Conservation (phyloP, 2,329 filamentous ascomycete genomes). For the Lachnellula willkommii region DNA sequence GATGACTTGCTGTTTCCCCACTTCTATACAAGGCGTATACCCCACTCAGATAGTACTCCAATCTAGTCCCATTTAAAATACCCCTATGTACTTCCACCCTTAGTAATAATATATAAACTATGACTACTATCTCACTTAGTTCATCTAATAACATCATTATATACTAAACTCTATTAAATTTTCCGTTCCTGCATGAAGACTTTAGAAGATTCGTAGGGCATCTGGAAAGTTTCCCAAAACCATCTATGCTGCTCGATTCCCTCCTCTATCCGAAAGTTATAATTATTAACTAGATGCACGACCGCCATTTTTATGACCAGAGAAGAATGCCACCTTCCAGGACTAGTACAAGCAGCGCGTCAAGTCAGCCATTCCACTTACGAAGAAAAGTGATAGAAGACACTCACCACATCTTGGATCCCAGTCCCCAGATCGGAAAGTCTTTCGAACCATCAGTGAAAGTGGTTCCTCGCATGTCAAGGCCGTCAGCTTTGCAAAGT, state of each 20-base stretch:
- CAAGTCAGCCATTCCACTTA: neutral
- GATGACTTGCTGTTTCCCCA: too few species aligned
- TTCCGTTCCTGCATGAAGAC: neutral
- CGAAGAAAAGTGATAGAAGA: neutral
- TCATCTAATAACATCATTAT: neutral
- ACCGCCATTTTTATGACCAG: neutral
- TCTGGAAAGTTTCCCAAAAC: neutral
- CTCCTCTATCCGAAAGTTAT: neutral
- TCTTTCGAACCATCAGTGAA: neutral
- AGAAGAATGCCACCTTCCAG: neutral
- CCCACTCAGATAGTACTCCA: too few species aligned
- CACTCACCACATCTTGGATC: neutral
- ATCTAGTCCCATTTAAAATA: too few species aligned
- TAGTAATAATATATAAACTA: neutral
- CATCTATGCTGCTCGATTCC: neutral
- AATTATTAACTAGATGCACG: neutral
- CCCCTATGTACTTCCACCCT: neutral
- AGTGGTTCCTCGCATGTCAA: neutral
- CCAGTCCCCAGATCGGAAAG: neutral
- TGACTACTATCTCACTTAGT: neutral
- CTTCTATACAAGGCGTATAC: too few species aligned
- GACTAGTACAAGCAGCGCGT: neutral
- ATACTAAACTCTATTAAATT: neutral
- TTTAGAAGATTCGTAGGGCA: neutral
- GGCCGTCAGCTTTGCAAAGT: neutral